phyloP scores from a whole-genome alignment of 495 filamentous ascomycete species.

The Lentithecium fluviatile region DNA sequence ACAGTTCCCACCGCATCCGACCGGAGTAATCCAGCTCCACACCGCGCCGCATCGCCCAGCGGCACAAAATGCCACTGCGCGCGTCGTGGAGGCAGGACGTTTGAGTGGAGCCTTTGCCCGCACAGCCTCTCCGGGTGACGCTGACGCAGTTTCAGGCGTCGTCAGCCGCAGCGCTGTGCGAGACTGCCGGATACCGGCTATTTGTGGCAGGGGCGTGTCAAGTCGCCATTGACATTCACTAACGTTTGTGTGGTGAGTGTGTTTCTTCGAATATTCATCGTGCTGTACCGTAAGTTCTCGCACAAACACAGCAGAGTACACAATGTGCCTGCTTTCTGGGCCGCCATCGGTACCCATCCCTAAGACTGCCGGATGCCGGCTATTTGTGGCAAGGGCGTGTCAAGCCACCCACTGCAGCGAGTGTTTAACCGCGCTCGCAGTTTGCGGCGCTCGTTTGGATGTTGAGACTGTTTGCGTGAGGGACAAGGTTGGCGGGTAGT shows the following conservation, averaged over 20 bases:
- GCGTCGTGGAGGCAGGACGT: constrained; percentile 14
- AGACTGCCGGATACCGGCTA: background rate
- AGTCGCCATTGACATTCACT: background rate
- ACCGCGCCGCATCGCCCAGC: too few species aligned
- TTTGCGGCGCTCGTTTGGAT: background rate
- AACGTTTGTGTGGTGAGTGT: too few species aligned
- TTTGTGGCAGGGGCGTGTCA: constrained; percentile 5
- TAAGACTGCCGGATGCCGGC: background rate
- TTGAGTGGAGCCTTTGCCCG: constrained; percentile 6
- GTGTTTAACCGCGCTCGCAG: background rate
- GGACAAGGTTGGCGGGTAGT: background rate
- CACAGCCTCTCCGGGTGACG: background rate
- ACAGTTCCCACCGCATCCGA: too few species aligned
- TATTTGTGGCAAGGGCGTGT: constrained; percentile 9
- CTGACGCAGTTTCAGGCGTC: constrained; percentile 24
- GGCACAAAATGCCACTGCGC: too few species aligned
- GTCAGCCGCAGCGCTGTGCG: constrained; percentile 7
- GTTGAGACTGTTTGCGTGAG: background rate
- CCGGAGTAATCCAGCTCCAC: too few species aligned
- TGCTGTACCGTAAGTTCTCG: too few species aligned
- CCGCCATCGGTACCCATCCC: too few species aligned
- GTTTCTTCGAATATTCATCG: too few species aligned
- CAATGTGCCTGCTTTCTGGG: too few species aligned
- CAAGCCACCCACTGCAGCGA: background rate
- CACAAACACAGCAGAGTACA: too few species aligned